Evolutionary conservation across 2,329 filamentous ascomycete genomes (phyloP).

Genomic region (Trichophyton simii): DNA sequence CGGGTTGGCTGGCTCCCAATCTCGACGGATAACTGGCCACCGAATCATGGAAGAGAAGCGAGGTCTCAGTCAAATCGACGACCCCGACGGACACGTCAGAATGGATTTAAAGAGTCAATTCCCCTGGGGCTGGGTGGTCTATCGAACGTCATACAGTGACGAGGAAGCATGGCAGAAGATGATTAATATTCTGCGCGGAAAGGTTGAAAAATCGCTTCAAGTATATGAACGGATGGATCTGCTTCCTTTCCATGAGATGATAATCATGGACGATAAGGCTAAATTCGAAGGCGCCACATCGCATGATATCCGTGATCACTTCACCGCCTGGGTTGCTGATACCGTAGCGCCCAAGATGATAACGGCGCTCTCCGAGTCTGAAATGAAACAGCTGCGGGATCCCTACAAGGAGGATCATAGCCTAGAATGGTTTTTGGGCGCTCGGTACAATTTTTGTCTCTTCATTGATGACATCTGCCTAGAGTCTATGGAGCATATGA

Average conservation of each 20-base stretch:
- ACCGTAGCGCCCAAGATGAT: background rate
- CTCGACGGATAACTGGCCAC: background rate
- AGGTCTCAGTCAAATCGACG: background rate
- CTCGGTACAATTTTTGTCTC: conserved; percentile 13
- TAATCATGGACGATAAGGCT: background rate
- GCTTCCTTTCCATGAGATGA: background rate
- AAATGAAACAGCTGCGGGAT: background rate
- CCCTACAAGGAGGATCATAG: background rate
- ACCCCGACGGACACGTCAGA: background rate
- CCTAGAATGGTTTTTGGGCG: background rate
- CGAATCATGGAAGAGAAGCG: background rate
- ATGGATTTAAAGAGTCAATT: background rate
- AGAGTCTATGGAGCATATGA: conserved; percentile 13
- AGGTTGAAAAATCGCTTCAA: background rate
- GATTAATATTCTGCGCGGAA: background rate
- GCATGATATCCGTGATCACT: background rate
- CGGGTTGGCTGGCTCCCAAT: background rate
- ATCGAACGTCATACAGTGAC: conserved; percentile 12
- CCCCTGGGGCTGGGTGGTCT: conserved; percentile 13
- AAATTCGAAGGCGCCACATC: background rate
- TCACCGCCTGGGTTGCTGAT: conserved; percentile 1
- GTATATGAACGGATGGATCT: background rate
- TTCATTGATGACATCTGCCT: conserved; percentile 15
- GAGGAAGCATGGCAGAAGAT: conserved; percentile 13
- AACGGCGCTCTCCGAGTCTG: background rate